Base-by-base conservation (phyloP, 2,329 filamentous ascomycete genomes). In the Atkinsonella hypoxylon region DNA sequence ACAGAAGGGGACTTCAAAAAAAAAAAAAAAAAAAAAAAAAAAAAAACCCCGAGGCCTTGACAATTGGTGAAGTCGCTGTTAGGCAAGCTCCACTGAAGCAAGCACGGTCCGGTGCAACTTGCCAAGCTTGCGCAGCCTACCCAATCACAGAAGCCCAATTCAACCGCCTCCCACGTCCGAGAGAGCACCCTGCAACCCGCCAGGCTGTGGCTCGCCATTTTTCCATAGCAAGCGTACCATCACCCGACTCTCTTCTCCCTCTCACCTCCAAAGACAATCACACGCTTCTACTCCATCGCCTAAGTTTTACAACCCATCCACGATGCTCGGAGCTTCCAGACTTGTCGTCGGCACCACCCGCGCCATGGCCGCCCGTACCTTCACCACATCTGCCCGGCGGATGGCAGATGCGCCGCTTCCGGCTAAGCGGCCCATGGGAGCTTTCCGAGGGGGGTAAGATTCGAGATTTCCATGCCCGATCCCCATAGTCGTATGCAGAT, bases 371-470 rank as follows among this genome's bases (percentile, higher is more conserved):
- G 57, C 61, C 54, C 64, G 61, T 60, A 62, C 59, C 62, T 80
- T 81, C 65, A 71, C 73, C 70, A 75, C 74, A 45, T 76, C 76
- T 38, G 54, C 70, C 69, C 60, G 67, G 70, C 61, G 73, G 66
- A 62, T 70, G 63, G 61, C 61, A 54, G 70, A 69, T 45, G 63
- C 70, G 50, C 70, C 75, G 36, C 67, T 81, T 53, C 76, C 76
- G n/a, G 70, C 74, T 49, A 72, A 75, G 60, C 78, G 74, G 66
- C 78, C 78, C 44, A 69, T 81, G 53, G 78, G 78, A 57, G 78
- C 78, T 53, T 79, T 82, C 64, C 76, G 78, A 46, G 77, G 77
- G 69, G 78, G 78, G 78, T 81, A 60, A 64, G 77, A 70, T 40
- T 34, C 18, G 13, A 45, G n/a, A n/a, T n/a, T n/a, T n/a, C n/a